Percentiles rank a stretch among this genome's conserved stretches.
Conservation (phyloP, 352 stramenopile genomes). For the Saprolegnia parasitica region DNA sequence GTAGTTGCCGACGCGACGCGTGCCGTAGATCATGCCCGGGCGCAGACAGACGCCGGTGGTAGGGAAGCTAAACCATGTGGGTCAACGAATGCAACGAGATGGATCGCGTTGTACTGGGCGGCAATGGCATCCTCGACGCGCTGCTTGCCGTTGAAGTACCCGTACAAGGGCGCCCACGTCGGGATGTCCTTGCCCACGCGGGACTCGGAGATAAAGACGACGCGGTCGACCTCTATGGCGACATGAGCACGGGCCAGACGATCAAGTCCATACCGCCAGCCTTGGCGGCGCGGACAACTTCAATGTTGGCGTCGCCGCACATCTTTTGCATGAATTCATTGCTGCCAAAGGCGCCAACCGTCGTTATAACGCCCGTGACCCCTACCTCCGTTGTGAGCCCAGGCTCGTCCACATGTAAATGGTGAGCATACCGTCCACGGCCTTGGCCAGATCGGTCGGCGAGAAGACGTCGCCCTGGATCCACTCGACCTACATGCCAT, state of each 20-base stretch:
- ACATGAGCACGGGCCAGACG: not conserved
- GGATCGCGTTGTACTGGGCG: conserved; percentile 18
- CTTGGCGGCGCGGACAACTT: conserved; percentile 65
- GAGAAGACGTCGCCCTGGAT: conserved; percentile 83
- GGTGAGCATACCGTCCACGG: conserved; percentile 39
- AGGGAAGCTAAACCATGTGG: conserved; percentile 46
- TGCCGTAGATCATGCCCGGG: conserved; percentile 88
- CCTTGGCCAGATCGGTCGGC: conserved; percentile 48
- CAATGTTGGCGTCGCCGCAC: conserved; percentile 84
- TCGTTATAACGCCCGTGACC: conserved; percentile 81
- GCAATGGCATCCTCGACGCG: conserved; percentile 71
- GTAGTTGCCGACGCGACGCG: conserved; percentile 52
- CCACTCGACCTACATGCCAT: conserved; percentile 70
- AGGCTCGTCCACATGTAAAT: not conserved
- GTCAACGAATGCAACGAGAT: not conserved
- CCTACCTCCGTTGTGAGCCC: conserved; percentile 21
- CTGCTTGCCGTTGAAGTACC: conserved; percentile 89
- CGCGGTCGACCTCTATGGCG: conserved; percentile 49
- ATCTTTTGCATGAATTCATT: conserved; percentile 88
- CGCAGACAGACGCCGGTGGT: conserved; percentile 71
- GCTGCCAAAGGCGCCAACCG: conserved; percentile 80
- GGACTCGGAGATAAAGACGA: conserved; percentile 91
- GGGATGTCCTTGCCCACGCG: conserved; percentile 74
- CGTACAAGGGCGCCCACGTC: conserved; percentile 70
- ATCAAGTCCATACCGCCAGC: conserved; percentile 40